A percentile compares a stretch with the other conserved stretches of the same genome.
Evolutionary conservation across 2,329 filamentous ascomycete species (phyloP).

Genomic region (Trichophyton equinum): DNA sequence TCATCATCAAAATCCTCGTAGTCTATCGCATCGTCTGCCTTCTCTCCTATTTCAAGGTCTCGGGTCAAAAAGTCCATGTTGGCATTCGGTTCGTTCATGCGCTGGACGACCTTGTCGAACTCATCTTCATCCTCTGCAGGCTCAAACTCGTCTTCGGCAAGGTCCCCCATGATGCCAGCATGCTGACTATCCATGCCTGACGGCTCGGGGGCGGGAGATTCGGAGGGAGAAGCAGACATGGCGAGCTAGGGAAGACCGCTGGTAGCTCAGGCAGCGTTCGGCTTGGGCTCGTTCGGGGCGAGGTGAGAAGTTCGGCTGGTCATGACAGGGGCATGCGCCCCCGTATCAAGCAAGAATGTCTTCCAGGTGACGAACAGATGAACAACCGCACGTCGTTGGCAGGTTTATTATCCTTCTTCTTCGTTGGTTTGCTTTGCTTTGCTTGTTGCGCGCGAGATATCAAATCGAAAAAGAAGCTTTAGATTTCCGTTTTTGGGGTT

Average conservation of each 20-base stretch:
- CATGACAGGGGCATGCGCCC: not conserved
- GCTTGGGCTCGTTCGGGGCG: not conserved
- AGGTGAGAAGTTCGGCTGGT: not conserved
- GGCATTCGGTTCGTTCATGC: constrained; percentile 26
- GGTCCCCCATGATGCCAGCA: not conserved
- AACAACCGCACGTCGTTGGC: not conserved
- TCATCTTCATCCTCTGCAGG: constrained; percentile 23
- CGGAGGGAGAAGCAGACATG: not conserved
- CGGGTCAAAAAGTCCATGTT: constrained; percentile 29
- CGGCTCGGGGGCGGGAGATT: not conserved
- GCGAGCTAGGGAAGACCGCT: not conserved
- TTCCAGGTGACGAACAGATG: not conserved
- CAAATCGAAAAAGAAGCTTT: not conserved
- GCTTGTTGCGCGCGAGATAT: not conserved
- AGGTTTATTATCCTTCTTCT: not conserved
- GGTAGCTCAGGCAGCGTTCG: not conserved
- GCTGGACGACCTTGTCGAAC: constrained; percentile 32
- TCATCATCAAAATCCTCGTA: constrained; percentile 86
- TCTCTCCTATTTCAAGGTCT: constrained; percentile 46
- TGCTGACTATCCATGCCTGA: not conserved
- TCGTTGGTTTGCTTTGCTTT: not conserved
- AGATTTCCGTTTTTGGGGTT: not conserved
- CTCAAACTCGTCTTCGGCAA: not conserved
- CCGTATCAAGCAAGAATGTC: not conserved
- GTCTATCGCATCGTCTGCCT: constrained; percentile 85